Evolutionary conservation across 768 basidiomycete genomes (phyloP).

Genomic region (Lactifluus piperatus): DNA sequence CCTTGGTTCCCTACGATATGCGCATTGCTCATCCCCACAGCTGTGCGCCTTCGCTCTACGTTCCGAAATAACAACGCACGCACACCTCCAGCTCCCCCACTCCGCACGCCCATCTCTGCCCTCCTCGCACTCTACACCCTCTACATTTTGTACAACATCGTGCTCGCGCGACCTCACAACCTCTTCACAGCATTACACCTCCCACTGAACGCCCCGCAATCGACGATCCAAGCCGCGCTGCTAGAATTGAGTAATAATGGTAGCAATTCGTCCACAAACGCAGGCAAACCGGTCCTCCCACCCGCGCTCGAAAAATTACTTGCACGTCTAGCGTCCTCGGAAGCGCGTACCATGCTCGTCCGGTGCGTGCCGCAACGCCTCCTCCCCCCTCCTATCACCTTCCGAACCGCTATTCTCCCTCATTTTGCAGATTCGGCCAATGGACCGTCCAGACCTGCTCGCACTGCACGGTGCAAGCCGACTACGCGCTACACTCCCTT

Average conservation of each 20-base stretch:
- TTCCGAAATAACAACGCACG: not conserved
- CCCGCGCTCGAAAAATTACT: conserved; percentile 16
- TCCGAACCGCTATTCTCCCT: not conserved
- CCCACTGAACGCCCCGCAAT: conserved; percentile 10
- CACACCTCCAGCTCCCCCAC: not conserved
- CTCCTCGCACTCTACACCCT: conserved; percentile 16
- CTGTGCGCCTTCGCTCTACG: not conserved
- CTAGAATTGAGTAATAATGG: not conserved
- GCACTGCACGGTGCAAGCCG: conserved; percentile 6
- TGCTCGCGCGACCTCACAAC: conserved; percentile 15
- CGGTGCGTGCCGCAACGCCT: conserved; percentile 3
- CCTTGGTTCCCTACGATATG: conserved; percentile 6
- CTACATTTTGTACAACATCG: conserved; percentile 8
- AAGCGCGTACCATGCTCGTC: conserved; percentile 16
- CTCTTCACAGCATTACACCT: conserved; percentile 16
- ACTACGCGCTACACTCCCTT: conserved; percentile 18
- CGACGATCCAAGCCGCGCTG: conserved; percentile 6
- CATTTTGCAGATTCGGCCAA: conserved; percentile 15
- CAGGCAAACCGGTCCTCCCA: not conserved
- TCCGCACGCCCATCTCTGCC: conserved; percentile 1
- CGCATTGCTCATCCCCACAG: conserved; percentile 2
- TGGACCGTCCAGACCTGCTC: conserved; percentile 15
- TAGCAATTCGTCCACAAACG: not conserved
- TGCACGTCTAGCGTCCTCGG: conserved; percentile 16
- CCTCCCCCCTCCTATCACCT: not conserved